Base-by-base conservation (phyloP, 1,284 basidiomycete species). In the Papiliotrema fonsecae region DNA sequence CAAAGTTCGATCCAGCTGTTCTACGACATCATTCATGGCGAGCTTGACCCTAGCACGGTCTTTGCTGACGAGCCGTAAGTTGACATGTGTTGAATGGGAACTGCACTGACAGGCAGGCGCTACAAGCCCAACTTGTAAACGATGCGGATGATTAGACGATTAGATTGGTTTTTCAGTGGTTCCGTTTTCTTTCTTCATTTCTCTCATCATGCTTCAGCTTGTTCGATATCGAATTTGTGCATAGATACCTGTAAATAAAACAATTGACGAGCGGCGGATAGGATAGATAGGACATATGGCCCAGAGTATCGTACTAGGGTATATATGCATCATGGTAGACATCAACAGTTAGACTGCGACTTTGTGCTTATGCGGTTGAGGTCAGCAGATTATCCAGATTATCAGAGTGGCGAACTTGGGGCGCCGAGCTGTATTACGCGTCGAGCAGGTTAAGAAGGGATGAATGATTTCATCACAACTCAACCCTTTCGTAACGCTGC, bases 11-110 rank as follows among this genome's bases (percentile, higher is more conserved):
- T 97, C 35, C 78, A 88, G 53, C 90, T 97, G 87, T 97, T 86
- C 77, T 97, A 93, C 76, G 93, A 97, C 70, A 94, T 97, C 73
- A 89, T 97, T 67, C 92, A 92, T 63, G 94, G 94, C 41, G 58
- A 62, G 31, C 56, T 72, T n/a, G 69, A 72, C 57, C 73, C 77
- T 65, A 59, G 56, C 30, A 65, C 62, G 19, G 64, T 72, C 22
- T 69, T 69, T 48, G 54, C 58, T 41, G 61, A 62, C 48, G 65
- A 69, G 57, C 64, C 66, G 50, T 58, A 60, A 64, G 60, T 55
- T 22, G 2, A 21, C n/a, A n/a, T n/a, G n/a, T 26, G 22, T 32
- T 21, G 30, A n/a, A 21, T 32, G 11, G 6, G 3, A 4, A 2
- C n/a, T 18, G 4, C 26, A 16, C 40, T 42, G 22, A 42, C 34